Base-by-base conservation (phyloP, 2,329 filamentous ascomycete genomes). In the Penicillium brasilianum region DNA sequence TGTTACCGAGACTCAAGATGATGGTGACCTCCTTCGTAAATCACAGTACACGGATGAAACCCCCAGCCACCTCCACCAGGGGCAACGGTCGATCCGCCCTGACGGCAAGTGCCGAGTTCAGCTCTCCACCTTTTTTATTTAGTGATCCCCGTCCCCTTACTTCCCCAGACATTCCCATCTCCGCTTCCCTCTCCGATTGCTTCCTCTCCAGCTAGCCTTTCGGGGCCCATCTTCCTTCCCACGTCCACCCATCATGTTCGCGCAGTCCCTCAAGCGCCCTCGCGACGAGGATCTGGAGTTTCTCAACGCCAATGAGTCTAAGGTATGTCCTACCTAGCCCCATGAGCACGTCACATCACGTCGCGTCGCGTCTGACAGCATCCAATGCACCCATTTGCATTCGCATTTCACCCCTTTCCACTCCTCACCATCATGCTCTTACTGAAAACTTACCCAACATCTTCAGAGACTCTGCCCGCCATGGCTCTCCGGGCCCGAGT, bases 391-490 rank as follows among this genome's bases (percentile, higher is more conserved):
- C 5, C 30, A 9, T 32, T 34, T 2, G 32, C 32, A 18, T 9
- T 43, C 39, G 39, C 39, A 43, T 20, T 43, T 20, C 20, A n/a
- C 37, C 39, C 37, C 39, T 10, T 13, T 6, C 10, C 13, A 13
- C 39, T 20, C 16, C 14, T 20, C 34, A 8, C 22, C 11, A n/a
- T 5, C 22, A 5, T 36, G 18, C 14, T 25, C 18, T 6, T 28
- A 20, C 14, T 34, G 6, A 58, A 18, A 10, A 39, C 10, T 36
- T 11, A 57, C 9, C 20, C 11, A 8, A 16, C 6, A 8, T 32
- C 13, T 50, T 3, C 18, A 78, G 74, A 78, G 72, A 69, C 65
- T 66, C 41, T 71, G 74, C 41, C 66, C 71, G 34, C 25, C 51
- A 34, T 55, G 55, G 52, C 55, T 59, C 1, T n/a, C 55, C 37